Conservation (phyloP, 208 protist genomes). For the Wallacemonas rigidus region DNA sequence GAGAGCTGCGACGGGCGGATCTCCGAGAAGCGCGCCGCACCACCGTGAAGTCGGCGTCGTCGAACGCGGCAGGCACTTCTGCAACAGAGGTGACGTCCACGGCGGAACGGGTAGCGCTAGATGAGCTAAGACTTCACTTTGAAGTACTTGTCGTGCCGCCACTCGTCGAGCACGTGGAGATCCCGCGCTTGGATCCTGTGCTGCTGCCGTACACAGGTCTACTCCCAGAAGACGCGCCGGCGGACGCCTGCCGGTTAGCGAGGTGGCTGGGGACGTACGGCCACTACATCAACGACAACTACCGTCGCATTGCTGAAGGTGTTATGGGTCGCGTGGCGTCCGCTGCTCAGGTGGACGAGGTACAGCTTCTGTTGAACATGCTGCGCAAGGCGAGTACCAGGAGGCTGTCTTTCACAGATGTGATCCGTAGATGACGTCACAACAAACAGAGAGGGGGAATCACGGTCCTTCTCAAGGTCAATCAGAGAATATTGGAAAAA, state of each 20-base stretch:
- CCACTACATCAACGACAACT: constrained; percentile 30
- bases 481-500: not conserved
- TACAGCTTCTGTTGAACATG: constrained; percentile 1
- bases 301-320: constrained; percentile 7
- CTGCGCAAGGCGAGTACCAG: not conserved
- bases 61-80: not conserved
- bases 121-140: not conserved
- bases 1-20: not conserved
- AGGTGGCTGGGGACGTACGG: constrained; percentile 18
- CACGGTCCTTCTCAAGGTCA: no score
- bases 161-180: constrained; percentile 3
- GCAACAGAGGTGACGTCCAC: no score
- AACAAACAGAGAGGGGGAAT: no score
- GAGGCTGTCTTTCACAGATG: not conserved
- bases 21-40: not conserved
- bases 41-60: not conserved
- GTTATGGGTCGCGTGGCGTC: constrained; percentile 5
- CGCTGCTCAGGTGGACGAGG: constrained; percentile 11
- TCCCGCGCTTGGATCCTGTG: not conserved
- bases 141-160: not conserved
- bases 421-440: not conserved
- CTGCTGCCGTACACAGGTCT: constrained; percentile 12
- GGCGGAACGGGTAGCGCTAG: not conserved
- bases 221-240: not conserved
- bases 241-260: not conserved